Evolutionary conservation across 805 yeast genomes (phyloP).

Genomic region (Candida odintsovae): DNA sequence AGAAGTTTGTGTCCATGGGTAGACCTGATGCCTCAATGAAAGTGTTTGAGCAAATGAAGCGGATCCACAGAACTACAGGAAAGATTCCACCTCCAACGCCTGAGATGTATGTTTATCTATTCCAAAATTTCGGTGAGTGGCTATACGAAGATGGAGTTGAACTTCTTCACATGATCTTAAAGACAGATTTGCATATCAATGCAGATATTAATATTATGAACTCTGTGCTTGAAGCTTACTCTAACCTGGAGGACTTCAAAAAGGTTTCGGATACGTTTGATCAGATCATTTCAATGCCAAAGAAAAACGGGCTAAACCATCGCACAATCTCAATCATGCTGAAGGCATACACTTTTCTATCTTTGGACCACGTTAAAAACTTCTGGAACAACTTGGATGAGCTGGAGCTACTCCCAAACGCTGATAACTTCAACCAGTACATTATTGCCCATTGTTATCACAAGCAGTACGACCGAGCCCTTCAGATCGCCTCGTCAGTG

Average conservation of each 20-base stretch:
- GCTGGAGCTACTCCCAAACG: constrained; percentile 47
- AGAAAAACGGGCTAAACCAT: constrained; percentile 46
- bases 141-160: constrained; percentile 60
- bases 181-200: constrained; percentile 53
- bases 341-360: constrained; percentile 48
- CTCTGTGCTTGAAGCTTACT: constrained; percentile 57
- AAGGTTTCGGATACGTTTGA: constrained; percentile 57
- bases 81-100: constrained; percentile 40
- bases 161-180: constrained; percentile 56
- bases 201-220: constrained; percentile 56
- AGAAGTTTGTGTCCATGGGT: constrained; percentile 44
- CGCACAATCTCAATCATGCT: constrained; percentile 65
- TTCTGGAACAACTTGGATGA: constrained; percentile 53
- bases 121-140: constrained; percentile 53
- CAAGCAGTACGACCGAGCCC: constrained; percentile 53
- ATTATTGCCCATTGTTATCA: constrained; percentile 67
- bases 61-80: constrained; percentile 47
- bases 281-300: constrained; percentile 48
- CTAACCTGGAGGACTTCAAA: constrained; percentile 48
- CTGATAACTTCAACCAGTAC: constrained; percentile 50
- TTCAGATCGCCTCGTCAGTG: constrained; percentile 41
- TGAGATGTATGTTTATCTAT: constrained; percentile 55
- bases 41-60: constrained; percentile 56
- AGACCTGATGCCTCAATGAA: constrained; percentile 58
- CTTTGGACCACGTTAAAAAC: constrained; percentile 49